phyloP scores from a whole-genome alignment of 768 basidiomycete genomes.

The Xerocomellus amylosporus region DNA sequence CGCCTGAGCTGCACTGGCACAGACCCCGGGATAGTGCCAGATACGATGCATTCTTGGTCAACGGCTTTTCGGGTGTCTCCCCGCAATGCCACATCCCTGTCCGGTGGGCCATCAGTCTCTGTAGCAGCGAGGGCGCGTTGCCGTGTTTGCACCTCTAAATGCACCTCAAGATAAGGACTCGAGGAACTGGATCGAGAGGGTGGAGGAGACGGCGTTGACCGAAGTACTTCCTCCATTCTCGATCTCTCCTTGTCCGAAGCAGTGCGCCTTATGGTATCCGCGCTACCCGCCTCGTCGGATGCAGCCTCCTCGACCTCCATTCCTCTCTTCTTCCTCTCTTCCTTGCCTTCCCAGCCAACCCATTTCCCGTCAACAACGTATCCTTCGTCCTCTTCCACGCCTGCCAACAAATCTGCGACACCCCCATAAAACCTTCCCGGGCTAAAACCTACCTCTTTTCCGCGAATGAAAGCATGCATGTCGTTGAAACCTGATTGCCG shows the following conservation, averaged over 20 bases:
- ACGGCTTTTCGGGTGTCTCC: not conserved
- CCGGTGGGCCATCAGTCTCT: not conserved
- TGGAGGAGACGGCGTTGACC: conserved; percentile 4
- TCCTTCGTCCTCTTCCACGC: conserved; percentile 64
- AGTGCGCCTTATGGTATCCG: conserved; percentile 8
- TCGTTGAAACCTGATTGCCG: conserved; percentile 51
- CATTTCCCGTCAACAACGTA: conserved; percentile 23
- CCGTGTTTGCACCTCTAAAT: conserved; percentile 1
- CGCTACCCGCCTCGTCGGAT: not conserved
- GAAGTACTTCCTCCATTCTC: conserved; percentile 27
- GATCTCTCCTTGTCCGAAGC: conserved; percentile 26
- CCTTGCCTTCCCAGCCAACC: conserved; percentile 18
- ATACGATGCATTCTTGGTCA: not conserved
- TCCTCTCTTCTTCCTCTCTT: conserved; percentile 13
- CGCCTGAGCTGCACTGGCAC: not conserved
- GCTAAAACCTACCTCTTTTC: conserved; percentile 86
- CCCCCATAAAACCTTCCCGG: conserved; percentile 90
- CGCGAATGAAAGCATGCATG: conserved; percentile 86
- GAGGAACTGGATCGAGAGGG: conserved; percentile 2
- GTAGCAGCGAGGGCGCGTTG: not conserved
- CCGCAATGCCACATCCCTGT: not conserved
- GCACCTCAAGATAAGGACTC: not conserved
- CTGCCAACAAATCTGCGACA: conserved; percentile 73
- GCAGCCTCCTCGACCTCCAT: not conserved
- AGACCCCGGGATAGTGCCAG: not conserved